phyloP scores from a whole-genome alignment of 345 rosid species.

The Streptanthus diversifolius region DNA sequence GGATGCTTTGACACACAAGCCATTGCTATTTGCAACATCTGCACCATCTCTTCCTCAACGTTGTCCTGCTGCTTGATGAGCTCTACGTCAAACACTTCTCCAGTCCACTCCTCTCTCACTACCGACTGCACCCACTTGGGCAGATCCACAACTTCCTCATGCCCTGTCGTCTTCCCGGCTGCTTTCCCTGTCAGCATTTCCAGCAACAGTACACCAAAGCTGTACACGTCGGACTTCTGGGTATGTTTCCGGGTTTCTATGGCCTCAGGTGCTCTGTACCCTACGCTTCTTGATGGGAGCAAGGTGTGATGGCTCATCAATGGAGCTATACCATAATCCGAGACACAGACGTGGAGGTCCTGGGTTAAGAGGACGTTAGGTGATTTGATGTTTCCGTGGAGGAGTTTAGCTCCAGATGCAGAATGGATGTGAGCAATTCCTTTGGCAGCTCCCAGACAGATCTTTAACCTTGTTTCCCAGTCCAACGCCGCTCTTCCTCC shows the following conservation, averaged over 20 bases:
- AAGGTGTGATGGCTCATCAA: conserved; percentile 50
- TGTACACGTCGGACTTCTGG: conserved; percentile 72
- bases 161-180: conserved; percentile 46
- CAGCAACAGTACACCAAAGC: conserved; percentile 77
- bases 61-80: conserved; percentile 54
- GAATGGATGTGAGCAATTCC: conserved; percentile 77
- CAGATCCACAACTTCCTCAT: conserved; percentile 65
- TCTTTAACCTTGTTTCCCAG: conserved; percentile 75
- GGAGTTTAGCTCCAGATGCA: conserved; percentile 51
- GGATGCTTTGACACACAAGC: conserved; percentile 67
- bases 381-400: conserved; percentile 81
- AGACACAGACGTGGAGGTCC: conserved; percentile 53
- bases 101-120: conserved; percentile 90
- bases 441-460: conserved; percentile 64
- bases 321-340: conserved; percentile 71
- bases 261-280: conserved; percentile 78
- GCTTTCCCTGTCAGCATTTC: conserved; percentile 89
- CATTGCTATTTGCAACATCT: conserved; percentile 92
- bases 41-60: conserved; percentile 87
- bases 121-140: conserved; percentile 92
- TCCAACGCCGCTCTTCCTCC: conserved; percentile 48
- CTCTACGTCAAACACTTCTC: conserved; percentile 84
- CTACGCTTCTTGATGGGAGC: conserved; percentile 58
- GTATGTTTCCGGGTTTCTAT: conserved; percentile 54
- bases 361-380: conserved; percentile 63